Conservation (phyloP, 345 rosid genomes). For the Carallia pectinifolia region DNA sequence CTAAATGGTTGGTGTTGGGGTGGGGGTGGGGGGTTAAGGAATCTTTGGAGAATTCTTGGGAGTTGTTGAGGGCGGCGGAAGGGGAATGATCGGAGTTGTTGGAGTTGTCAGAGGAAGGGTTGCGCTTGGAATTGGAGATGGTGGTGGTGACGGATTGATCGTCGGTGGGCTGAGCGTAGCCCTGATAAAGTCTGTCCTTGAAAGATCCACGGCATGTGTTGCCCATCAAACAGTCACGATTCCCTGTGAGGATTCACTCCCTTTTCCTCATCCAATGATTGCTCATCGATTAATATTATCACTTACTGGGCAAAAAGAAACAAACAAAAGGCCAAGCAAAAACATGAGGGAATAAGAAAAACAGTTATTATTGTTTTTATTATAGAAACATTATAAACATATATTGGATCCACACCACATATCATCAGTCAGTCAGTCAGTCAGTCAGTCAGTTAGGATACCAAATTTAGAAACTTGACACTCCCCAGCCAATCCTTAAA, state of each 20-base stretch:
- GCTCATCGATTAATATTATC: constrained; percentile 22
- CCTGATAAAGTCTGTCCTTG: constrained; percentile 71
- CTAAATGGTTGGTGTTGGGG: constrained; percentile 28
- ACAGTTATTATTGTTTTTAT: neutral
- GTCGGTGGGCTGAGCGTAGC: constrained; percentile 72
- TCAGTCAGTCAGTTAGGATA: too few species aligned
- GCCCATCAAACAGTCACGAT: constrained; percentile 84
- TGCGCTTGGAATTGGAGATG: constrained; percentile 37
- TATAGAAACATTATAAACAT: too few species aligned
- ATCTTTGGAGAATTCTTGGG: constrained; percentile 41
- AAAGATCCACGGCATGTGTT: constrained; percentile 97
- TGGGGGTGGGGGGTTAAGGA: neutral
- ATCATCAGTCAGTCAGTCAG: too few species aligned
- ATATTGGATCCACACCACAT: neutral
- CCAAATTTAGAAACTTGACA: constrained; percentile 9
- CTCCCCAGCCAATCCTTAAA: neutral
- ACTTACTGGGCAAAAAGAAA: constrained; percentile 14
- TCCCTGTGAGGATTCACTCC: constrained; percentile 9
- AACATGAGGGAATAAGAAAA: neutral
- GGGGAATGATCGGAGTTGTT: constrained; percentile 43
- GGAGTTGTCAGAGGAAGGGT: constrained; percentile 40
- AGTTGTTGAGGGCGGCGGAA: constrained; percentile 38
- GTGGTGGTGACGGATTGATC: constrained; percentile 17
- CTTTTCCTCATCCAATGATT: constrained; percentile 45
- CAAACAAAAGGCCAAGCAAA: neutral